Evolutionary conservation across 148 eudicot genomes (phyloP).

Genomic region (Rhododendron mucronatum): DNA sequence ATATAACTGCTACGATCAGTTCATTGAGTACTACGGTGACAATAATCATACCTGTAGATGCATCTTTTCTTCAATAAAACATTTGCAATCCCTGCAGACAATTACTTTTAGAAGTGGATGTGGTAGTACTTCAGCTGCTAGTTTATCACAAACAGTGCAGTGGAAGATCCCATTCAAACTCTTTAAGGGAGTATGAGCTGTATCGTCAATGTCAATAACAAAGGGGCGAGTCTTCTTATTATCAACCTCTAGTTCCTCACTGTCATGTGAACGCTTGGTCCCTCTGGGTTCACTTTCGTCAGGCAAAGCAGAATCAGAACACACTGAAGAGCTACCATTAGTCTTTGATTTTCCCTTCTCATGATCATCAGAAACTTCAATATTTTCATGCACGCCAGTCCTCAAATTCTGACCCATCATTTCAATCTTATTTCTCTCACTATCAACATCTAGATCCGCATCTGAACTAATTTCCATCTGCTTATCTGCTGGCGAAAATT

Average conservation of each 20-base stretch:
- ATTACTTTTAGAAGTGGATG: constrained; percentile 73
- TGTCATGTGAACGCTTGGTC: constrained; percentile 44
- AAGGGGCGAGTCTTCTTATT: constrained; percentile 35
- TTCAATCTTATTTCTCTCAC: constrained; percentile 14
- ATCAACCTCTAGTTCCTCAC: constrained; percentile 31
- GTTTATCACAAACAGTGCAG: constrained; percentile 68
- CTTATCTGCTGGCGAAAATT: constrained; percentile 10
- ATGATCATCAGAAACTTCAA: constrained; percentile 18
- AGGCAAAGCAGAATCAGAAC: constrained; percentile 21
- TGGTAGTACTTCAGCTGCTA: constrained; percentile 32
- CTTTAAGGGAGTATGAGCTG: constrained; percentile 12
- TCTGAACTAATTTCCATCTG: constrained; percentile 10
- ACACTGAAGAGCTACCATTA: constrained; percentile 21
- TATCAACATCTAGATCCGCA: constrained; percentile 15
- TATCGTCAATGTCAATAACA: constrained; percentile 35
- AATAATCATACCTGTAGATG: constrained; percentile 30
- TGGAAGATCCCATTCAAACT: constrained; percentile 25
- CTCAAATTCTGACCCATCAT: constrained; percentile 15
- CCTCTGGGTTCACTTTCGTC: constrained; percentile 33
- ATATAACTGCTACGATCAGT: neutral
- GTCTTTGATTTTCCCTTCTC: constrained; percentile 13
- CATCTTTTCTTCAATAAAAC: constrained; percentile 44
- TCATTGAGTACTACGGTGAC: neutral
- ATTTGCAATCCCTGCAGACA: constrained; percentile 62
- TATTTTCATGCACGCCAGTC: constrained; percentile 16